These are phyloP conservation scores for Poterioochromonas sp. DNA, from an alignment of 352 stramenopile species.

Conservation along the genomic window DNA sequence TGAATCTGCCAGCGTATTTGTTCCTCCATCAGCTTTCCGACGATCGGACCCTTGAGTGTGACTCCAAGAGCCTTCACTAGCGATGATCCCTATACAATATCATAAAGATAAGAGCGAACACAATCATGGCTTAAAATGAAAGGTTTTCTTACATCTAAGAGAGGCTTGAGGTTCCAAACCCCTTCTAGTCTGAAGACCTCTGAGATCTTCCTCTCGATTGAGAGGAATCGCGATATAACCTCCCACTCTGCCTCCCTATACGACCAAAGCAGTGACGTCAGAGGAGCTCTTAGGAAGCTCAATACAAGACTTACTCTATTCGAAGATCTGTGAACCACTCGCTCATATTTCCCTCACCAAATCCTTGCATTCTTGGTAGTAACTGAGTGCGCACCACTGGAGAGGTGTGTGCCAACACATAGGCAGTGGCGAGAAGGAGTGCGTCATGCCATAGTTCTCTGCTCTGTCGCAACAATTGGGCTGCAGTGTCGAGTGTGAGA, in stretches of 20 bases:
- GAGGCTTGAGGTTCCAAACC: background rate
- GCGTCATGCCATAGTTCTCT: background rate
- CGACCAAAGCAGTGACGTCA: too few relatives aligned
- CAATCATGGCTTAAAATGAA: background rate
- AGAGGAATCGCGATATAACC: background rate
- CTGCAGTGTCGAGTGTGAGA: background rate
- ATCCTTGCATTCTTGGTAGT: too few relatives aligned
- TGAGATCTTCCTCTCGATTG: background rate
- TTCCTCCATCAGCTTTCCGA: constrained; percentile 8
- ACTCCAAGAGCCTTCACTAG: background rate
- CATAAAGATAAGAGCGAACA: background rate
- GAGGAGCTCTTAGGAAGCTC: too few relatives aligned
- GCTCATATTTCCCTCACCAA: too few relatives aligned
- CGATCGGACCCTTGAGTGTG: background rate
- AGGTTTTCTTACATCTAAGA: background rate
- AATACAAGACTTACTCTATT: too few relatives aligned
- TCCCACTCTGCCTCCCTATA: background rate
- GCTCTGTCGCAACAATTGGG: background rate
- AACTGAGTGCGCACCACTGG: too few relatives aligned
- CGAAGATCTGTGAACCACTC: too few relatives aligned
- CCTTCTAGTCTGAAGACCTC: background rate
- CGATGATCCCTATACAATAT: background rate
- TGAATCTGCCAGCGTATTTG: constrained; percentile 23
- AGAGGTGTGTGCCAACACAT: background rate
- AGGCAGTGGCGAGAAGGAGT: background rate